Evolutionary conservation across 441 rosid species (phyloP).

Genomic region (Populus trichocarpa): DNA sequence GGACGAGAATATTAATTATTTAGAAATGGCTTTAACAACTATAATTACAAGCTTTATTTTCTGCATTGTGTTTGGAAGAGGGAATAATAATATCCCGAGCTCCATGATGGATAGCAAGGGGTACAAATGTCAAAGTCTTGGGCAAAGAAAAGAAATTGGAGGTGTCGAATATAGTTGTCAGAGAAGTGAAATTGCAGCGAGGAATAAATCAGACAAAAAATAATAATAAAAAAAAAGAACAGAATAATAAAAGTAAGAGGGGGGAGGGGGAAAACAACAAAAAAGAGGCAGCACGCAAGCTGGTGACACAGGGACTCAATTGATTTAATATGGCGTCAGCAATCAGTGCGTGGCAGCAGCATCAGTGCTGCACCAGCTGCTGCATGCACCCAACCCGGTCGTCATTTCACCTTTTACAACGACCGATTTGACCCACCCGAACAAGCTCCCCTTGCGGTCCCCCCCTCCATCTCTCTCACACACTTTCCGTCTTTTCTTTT

Average conservation of each 20-base stretch:
- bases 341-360: constrained; percentile 2
- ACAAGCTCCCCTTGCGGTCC: constrained; percentile 3
- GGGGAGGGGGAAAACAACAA: not conserved
- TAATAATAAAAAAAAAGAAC: not conserved
- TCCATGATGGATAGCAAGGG: not conserved
- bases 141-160: not conserved
- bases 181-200: not conserved
- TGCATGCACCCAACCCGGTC: constrained; percentile 18
- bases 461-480: not conserved
- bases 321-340: constrained; percentile 22
- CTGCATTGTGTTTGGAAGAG: not conserved
- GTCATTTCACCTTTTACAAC: constrained; percentile 23
- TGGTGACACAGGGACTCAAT: not conserved
- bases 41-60: no score
- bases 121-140: constrained; percentile 2
- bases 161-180: not conserved
- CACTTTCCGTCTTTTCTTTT: not conserved
- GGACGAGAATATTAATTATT: no score
- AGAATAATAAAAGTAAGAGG: no score
- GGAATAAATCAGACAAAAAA: not conserved
- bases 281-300: constrained; percentile 13
- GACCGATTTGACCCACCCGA: not conserved
- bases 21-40: no score
- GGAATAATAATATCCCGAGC: not conserved
- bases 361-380: constrained; percentile 1